Base-by-base conservation (phyloP, 345 rosid genomes). In the Rhizophora mangle region DNA sequence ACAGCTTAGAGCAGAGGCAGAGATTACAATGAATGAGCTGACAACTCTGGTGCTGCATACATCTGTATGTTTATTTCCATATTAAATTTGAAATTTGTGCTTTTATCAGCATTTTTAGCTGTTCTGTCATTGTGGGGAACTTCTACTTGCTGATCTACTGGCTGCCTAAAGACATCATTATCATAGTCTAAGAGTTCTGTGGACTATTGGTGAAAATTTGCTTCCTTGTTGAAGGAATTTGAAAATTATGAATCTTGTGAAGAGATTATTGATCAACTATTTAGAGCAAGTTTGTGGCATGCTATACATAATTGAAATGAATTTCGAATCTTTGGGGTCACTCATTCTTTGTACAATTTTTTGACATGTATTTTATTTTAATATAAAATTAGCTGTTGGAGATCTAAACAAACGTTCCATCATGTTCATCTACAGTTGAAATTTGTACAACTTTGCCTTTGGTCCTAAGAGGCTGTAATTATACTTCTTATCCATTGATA, bases 41-140 rank as follows among this genome's bases (percentile, higher is more conserved):
- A 83, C 84, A 53, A 75, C 82, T 72, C 83, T 91, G 68, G 96
- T 87, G 55, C 95, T 87, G 54, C 69, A 85, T 71, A 91, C 98
- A 71, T 88, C 96, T 60, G 98, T 94, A 85, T 74, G 97, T 79
- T 74, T 31, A 32, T 54, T 62, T 54, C 55, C 56, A 10, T 29
- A 10, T 30, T 18, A 4, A 34, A 31, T 16, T 51, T 43, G 68
- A 71, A 36, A 56, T 47, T 63, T 54, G 47, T 26, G 26, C 10
- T 24, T 27, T 8, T n/a, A 16, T 51, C 65, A n/a, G 15, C 56
- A 15, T 13, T 27, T 54, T 1, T 64, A 15, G 37, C 72, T 39
- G 31, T n/a, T 8, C 46, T 72, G 31, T 9, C 21, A 8, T 52
- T 32, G 21, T 11, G 9, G 55, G 58, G 57, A 64, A 19, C 47